Evolutionary conservation across 2,329 filamentous ascomycete genomes (phyloP).

Genomic region (Falciphora oryzae): DNA sequence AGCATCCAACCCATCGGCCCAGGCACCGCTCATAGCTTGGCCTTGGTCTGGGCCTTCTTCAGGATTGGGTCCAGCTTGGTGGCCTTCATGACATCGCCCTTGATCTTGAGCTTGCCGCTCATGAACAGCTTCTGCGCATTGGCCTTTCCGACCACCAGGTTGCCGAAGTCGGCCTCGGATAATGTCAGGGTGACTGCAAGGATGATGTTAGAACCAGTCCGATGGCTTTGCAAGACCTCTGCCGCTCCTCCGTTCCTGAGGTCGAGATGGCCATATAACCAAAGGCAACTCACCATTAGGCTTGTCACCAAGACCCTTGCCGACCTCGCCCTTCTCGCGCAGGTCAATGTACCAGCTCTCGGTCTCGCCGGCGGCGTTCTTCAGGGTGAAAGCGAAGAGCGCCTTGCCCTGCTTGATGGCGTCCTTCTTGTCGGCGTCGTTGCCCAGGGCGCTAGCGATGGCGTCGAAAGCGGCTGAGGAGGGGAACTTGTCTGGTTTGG

Average conservation of each 20-base stretch:
- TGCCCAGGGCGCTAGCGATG: slow-evolving; percentile 69
- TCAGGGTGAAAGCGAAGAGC: slow-evolving; percentile 86
- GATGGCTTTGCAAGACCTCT: not conserved
- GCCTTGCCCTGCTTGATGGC: slow-evolving; percentile 85
- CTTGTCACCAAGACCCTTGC: slow-evolving; percentile 72
- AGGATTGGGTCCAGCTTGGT: slow-evolving; percentile 93
- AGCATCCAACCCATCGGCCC: not conserved
- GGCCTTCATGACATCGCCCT: slow-evolving; percentile 97
- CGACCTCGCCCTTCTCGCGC: slow-evolving; percentile 80
- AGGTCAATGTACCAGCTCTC: slow-evolving; percentile 94
- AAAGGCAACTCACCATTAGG: slow-evolving; percentile 60
- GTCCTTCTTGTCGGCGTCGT: slow-evolving; percentile 67
- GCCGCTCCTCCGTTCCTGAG: not conserved
- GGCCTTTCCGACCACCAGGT: slow-evolving; percentile 78
- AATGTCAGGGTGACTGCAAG: slow-evolving; percentile 68
- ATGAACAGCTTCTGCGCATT: slow-evolving; percentile 96
- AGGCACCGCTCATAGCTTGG: slow-evolving; percentile 59
- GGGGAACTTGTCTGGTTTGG: slow-evolving; percentile 66
- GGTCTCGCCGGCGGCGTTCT: slow-evolving; percentile 75
- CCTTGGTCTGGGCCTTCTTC: slow-evolving; percentile 78
- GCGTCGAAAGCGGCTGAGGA: slow-evolving; percentile 86
- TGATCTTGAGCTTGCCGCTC: slow-evolving; percentile 97
- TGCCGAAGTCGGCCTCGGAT: slow-evolving; percentile 79
- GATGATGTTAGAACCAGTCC: slow-evolving; percentile 7
- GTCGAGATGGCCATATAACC: not conserved